Conservation (phyloP, 176 grass and related monocot genomes). For the Zea mays region Zm-B73-REFERENCE-NAM-5.0 NC_050096.1:153055501-153056000, state of each 20-base stretch:
- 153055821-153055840: slow-evolving; percentile 81
- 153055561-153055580: slow-evolving; percentile 80
- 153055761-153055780: neutral
- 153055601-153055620: slow-evolving; percentile 80
- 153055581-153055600: slow-evolving; percentile 70
- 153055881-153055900: slow-evolving; percentile 95
- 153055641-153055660: slow-evolving; percentile 85
- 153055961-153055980: slow-evolving; percentile 81
- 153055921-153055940: slow-evolving; percentile 91
- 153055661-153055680: slow-evolving; percentile 84
- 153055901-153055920: slow-evolving; percentile 92
- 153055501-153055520: slow-evolving; percentile 8
- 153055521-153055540: slow-evolving; percentile 24
- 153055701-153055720: slow-evolving; percentile 32
- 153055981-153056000: slow-evolving; percentile 93
- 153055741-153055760: neutral
- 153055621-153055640: slow-evolving; percentile 88
- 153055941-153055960: slow-evolving; percentile 75
- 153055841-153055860: slow-evolving; percentile 89
- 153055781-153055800: slow-evolving; percentile 42
- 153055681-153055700: slow-evolving; percentile 54
- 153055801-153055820: slow-evolving; percentile 88
- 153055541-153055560: slow-evolving; percentile 47
- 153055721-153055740: neutral
- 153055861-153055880: slow-evolving; percentile 78